A percentile compares a stretch with the other conserved stretches of the same genome.
Evolutionary conservation across 2,329 filamentous ascomycete genomes (phyloP).

Genomic region (Venturia carpophila): DNA sequence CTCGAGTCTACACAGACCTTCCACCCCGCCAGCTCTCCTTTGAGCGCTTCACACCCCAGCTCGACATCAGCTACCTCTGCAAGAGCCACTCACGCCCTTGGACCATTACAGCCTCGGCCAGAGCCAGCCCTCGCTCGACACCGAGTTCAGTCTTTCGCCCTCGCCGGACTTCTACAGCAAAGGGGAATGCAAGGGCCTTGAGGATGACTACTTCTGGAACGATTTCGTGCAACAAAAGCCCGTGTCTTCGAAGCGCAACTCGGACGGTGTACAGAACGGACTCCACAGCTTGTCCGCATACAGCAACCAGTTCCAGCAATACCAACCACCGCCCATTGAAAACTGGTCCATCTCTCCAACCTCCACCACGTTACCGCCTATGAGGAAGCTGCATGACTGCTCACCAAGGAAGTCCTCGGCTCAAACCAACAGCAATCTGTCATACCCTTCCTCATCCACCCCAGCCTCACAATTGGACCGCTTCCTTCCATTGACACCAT

Average conservation of each 20-base stretch:
- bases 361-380: neutral
- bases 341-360: neutral
- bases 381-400: neutral
- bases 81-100: neutral
- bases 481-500: neutral
- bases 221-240: neutral
- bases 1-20: neutral
- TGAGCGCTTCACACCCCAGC: neutral
- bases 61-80: neutral
- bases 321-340: neutral
- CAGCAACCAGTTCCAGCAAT: neutral
- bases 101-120: neutral
- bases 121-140: neutral
- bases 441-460: neutral
- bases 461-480: neutral
- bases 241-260: neutral
- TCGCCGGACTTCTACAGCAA: neutral
- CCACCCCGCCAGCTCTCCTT: neutral
- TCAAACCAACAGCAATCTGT: neutral
- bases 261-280: constrained; percentile 1
- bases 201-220: neutral
- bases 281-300: neutral
- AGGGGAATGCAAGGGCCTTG: neutral
- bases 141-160: neutral
- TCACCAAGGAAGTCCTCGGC: neutral